phyloP scores from a whole-genome alignment of 495 filamentous ascomycete species.

The Cercophora scortea region DNA sequence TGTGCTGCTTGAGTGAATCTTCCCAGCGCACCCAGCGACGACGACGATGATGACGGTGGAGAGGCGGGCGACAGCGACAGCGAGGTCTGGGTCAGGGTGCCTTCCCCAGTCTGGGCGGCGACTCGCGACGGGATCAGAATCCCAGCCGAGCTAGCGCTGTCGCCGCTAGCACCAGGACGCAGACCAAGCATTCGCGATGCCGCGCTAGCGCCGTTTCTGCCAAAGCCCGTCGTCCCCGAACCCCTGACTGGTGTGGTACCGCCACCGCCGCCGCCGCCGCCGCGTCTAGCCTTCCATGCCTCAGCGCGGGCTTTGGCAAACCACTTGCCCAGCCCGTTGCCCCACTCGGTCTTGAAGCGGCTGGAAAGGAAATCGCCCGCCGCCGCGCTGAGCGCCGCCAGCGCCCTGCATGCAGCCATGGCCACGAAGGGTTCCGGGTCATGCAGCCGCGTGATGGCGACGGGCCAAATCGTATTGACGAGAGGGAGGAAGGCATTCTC shows the following conservation, averaged over 20 bases:
- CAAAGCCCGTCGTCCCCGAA: conserved; percentile 3
- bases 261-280: conserved; percentile 28
- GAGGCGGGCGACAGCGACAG: neutral
- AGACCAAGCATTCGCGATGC: too few relatives aligned
- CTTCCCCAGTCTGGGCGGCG: too few relatives aligned
- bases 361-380: conserved; percentile 77
- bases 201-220: too few relatives aligned
- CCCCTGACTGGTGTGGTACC: neutral
- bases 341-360: conserved; percentile 64
- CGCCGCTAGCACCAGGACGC: neutral
- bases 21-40: conserved; percentile 28
- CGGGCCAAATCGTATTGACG: conserved; percentile 83
- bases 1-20: conserved; percentile 45
- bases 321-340: conserved; percentile 38
- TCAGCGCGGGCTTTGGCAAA: conserved; percentile 22
- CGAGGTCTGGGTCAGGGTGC: neutral
- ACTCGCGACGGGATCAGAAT: neutral
- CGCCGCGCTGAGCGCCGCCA: conserved; percentile 51
- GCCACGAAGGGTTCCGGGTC: conserved; percentile 72
- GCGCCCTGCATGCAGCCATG: conserved; percentile 55
- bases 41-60: neutral
- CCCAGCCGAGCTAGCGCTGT: neutral
- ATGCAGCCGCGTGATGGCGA: conserved; percentile 60
- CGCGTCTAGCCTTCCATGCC: conserved; percentile 19
- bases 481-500: conserved; percentile 80